Evolutionary conservation across 2,329 filamentous ascomycete species (phyloP).

Genomic region (Aspergillus carbonarius): DNA sequence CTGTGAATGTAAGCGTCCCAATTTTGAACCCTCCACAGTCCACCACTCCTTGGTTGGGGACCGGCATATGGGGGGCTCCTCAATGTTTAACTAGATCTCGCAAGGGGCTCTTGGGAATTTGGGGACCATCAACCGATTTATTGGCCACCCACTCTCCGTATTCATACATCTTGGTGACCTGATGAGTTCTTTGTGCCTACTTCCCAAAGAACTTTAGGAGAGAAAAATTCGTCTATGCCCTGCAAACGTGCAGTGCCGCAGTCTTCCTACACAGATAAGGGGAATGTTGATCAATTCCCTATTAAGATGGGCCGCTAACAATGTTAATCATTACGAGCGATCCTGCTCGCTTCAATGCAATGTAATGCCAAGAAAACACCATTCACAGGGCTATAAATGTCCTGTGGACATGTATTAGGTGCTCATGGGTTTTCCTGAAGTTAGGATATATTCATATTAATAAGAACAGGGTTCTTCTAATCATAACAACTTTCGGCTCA

Average conservation of each 20-base stretch:
- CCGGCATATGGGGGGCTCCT: background rate
- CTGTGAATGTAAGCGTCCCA: background rate
- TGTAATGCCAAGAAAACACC: background rate
- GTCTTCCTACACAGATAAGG: background rate
- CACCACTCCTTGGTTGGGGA: background rate
- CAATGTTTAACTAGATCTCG: background rate
- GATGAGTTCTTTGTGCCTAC: too few relatives aligned
- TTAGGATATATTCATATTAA: too few relatives aligned
- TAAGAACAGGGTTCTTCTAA: too few relatives aligned
- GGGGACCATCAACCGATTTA: background rate
- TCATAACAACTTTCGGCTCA: too few relatives aligned
- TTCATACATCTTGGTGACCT: background rate
- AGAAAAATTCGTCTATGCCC: too few relatives aligned
- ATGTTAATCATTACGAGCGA: background rate
- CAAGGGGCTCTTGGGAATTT: background rate
- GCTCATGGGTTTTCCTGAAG: background rate
- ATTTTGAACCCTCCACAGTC: background rate
- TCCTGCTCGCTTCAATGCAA: background rate
- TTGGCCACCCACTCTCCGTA: background rate
- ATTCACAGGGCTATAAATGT: background rate
- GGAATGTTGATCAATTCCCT: background rate
- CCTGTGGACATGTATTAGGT: background rate
- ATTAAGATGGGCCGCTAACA: background rate
- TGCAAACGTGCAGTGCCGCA: background rate
- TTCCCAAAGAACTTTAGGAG: too few relatives aligned